phyloP scores from a whole-genome alignment of 202 grass and related monocot species.

The Schoenoplectus triqueter region DNA sequence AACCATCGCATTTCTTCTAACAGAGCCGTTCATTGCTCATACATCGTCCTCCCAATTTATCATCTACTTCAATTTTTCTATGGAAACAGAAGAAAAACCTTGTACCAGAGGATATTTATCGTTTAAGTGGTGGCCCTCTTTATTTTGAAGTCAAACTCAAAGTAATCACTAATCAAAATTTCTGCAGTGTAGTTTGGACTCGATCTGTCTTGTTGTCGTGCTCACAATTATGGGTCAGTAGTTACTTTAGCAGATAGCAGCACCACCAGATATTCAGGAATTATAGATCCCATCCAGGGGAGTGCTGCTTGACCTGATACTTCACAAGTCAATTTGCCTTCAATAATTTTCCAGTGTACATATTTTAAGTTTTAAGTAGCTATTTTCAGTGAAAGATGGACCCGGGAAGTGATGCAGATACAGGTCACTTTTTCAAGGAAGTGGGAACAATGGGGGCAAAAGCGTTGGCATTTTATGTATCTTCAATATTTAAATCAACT shows the following conservation, averaged over 20 bases:
- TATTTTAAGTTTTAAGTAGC: not conserved
- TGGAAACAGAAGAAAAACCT: not conserved
- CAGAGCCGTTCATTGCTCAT: not conserved
- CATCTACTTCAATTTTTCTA: not conserved
- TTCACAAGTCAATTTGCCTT: slow-evolving; percentile 17
- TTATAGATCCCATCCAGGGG: not conserved
- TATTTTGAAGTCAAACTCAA: not conserved
- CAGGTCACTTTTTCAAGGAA: too few relatives aligned
- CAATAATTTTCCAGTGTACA: not conserved
- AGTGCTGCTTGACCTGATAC: not conserved
- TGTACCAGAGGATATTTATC: too few relatives aligned
- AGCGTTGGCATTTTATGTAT: too few relatives aligned
- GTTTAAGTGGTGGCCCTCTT: not conserved
- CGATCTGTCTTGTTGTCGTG: not conserved
- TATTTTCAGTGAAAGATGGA: not conserved
- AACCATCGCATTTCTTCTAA: not conserved
- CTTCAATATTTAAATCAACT: not conserved
- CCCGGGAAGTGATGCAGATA: too few relatives aligned
- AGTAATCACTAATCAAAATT: not conserved
- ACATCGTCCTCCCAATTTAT: too few relatives aligned
- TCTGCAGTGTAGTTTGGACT: not conserved
- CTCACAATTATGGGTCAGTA: not conserved
- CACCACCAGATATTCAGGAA: not conserved
- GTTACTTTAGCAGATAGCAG: not conserved
- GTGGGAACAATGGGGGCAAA: too few relatives aligned